A percentile compares a stretch with the other conserved stretches of the same genome.
phyloP scores from a whole-genome alignment of 192 early-diverging fungal species.

The Rhizoclosmatium globosum region DNA sequence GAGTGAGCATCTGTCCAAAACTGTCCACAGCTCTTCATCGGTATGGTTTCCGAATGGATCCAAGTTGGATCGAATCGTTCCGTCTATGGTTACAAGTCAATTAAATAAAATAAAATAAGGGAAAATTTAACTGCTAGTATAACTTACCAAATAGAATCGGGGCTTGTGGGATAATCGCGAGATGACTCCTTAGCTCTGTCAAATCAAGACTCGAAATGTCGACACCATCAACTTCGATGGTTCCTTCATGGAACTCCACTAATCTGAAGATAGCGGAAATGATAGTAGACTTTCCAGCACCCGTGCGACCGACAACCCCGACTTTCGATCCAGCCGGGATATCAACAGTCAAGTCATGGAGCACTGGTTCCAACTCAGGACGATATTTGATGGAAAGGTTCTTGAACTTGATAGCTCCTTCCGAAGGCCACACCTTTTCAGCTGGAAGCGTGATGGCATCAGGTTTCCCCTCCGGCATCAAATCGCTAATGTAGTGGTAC shows the following conservation, averaged over 20 bases:
- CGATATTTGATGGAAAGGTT: slow-evolving; percentile 66
- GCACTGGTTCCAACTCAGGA: slow-evolving; percentile 60
- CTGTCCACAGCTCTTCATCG: slow-evolving; percentile 75
- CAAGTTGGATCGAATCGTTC: slow-evolving; percentile 75
- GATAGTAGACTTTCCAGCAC: slow-evolving; percentile 76
- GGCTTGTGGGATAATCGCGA: slow-evolving; percentile 70
- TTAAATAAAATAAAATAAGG: slow-evolving; percentile 15
- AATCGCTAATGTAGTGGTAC: background rate
- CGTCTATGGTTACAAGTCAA: slow-evolving; percentile 37
- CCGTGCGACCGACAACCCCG: slow-evolving; percentile 86
- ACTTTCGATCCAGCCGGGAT: slow-evolving; percentile 77
- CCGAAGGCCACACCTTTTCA: slow-evolving; percentile 36
- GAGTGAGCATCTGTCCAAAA: slow-evolving; percentile 71
- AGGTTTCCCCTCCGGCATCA: slow-evolving; percentile 51
- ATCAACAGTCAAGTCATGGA: slow-evolving; percentile 74
- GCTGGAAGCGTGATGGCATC: slow-evolving; percentile 37
- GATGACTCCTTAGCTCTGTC: slow-evolving; percentile 58
- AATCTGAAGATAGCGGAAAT: slow-evolving; percentile 66
- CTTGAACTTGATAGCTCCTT: slow-evolving; percentile 64
- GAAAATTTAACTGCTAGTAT: background rate
- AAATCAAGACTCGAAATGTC: slow-evolving; percentile 71
- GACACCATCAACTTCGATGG: slow-evolving; percentile 68
- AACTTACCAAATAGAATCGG: slow-evolving; percentile 48
- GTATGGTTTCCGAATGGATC: slow-evolving; percentile 59
- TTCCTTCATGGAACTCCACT: slow-evolving; percentile 79